Evolutionary conservation across 1,284 basidiomycete genomes (phyloP).

Genomic region (Ustilago tritici): DNA sequence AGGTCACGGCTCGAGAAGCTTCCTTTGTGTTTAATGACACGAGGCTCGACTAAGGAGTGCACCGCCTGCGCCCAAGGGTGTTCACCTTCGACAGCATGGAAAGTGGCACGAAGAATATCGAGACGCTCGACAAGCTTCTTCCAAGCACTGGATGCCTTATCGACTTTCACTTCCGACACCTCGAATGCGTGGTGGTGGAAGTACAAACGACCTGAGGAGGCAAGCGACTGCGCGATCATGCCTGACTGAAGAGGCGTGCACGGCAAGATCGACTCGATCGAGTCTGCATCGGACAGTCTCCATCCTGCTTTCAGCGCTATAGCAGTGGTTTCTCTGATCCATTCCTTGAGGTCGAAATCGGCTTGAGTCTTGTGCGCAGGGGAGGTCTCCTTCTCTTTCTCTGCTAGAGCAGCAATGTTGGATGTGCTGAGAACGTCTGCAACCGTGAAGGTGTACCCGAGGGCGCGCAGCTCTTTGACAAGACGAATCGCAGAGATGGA

Average conservation of each 20-base stretch:
- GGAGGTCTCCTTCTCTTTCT: constrained; percentile 15
- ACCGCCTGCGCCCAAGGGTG: constrained; percentile 60
- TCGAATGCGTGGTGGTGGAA: constrained; percentile 56
- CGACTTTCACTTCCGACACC: constrained; percentile 2
- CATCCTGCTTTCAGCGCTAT: constrained; percentile 22
- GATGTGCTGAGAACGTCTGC: constrained; percentile 52
- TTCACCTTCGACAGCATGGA: constrained; percentile 47
- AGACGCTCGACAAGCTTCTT: constrained; percentile 33
- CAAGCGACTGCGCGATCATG: constrained; percentile 63
- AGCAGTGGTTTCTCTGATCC: constrained; percentile 11
- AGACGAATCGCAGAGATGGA: constrained; percentile 64
- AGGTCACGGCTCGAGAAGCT: constrained; percentile 9
- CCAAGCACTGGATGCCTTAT: constrained; percentile 45
- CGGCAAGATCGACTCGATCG: constrained; percentile 49
- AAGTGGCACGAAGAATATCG: constrained; percentile 62
- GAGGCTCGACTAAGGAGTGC: constrained; percentile 17
- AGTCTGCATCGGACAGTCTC: constrained; percentile 24
- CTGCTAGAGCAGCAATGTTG: constrained; percentile 48
- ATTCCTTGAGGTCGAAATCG: constrained; percentile 6
- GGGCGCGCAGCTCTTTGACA: constrained; percentile 33
- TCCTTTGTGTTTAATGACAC: constrained; percentile 26
- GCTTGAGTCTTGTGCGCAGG: neutral
- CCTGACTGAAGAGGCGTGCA: constrained; percentile 67
- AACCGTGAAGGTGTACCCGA: constrained; percentile 40
- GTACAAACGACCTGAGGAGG: constrained; percentile 52